phyloP scores from a whole-genome alignment of 495 filamentous ascomycete genomes.

The Trypethelium eluteriae region DNA sequence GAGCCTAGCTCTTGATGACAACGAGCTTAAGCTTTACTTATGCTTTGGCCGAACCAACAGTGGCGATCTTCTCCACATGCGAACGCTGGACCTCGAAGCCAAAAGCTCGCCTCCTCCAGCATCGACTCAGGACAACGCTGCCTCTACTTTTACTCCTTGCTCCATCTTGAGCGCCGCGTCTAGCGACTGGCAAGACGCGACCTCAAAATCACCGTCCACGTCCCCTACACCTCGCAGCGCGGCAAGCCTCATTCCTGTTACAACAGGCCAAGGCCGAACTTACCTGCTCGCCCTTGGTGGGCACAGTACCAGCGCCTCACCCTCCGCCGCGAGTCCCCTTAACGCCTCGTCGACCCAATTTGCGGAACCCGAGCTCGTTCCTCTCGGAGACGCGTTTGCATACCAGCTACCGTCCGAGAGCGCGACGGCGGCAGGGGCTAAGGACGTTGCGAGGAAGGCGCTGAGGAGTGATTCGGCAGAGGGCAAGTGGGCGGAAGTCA shows the following conservation, averaged over 20 bases:
- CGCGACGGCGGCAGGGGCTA: constrained; percentile 44
- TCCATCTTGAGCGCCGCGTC: not conserved
- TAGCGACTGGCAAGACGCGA: constrained; percentile 10
- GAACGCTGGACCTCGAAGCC: not conserved
- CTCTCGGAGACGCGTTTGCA: constrained; percentile 8
- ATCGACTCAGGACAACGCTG: not conserved
- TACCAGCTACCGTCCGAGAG: constrained; percentile 43
- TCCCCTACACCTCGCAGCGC: constrained; percentile 15
- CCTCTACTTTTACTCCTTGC: not conserved
- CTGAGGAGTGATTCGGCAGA: constrained; percentile 27
- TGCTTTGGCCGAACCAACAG: constrained; percentile 12
- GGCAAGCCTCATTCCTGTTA: constrained; percentile 25
- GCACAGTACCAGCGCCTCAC: constrained; percentile 6
- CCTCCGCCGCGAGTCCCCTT: not conserved
- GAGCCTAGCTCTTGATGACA: constrained; percentile 23
- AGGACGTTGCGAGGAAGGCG: constrained; percentile 36
- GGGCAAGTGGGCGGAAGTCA: constrained; percentile 45
- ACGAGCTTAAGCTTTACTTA: constrained; percentile 16
- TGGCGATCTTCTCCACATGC: constrained; percentile 8
- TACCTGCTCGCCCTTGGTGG: constrained; percentile 32
- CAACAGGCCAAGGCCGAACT: constrained; percentile 33
- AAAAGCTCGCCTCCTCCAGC: not conserved
- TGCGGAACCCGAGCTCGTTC: not conserved
- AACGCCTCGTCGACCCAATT: not conserved
- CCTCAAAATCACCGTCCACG: not conserved